These are phyloP conservation scores for Aspergillus vadensis DNA, from an alignment of 2,329 filamentous ascomycete genomes.

Conservation along the genomic window DNA sequence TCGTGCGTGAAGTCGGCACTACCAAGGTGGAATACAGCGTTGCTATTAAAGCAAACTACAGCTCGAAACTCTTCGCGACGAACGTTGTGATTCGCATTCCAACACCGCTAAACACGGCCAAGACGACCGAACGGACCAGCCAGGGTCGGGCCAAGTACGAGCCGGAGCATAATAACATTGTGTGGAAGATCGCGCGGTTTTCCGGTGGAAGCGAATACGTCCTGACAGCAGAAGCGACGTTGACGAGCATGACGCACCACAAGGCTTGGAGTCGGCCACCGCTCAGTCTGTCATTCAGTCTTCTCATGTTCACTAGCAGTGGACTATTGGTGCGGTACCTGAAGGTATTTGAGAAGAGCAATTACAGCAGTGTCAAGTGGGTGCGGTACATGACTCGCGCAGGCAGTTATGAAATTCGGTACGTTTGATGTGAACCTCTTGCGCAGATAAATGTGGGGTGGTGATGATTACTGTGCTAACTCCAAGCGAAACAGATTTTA, in stretches of 20 bases:
- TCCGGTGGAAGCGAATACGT: slow-evolving; percentile 97
- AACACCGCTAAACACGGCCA: slow-evolving; percentile 93
- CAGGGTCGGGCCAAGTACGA: slow-evolving; percentile 99
- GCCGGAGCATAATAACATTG: slow-evolving; percentile 94
- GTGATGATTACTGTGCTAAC: neutral
- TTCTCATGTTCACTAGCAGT: slow-evolving; percentile 98
- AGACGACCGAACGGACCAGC: slow-evolving; percentile 87
- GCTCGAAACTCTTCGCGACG: slow-evolving; percentile 92
- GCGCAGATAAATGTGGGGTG: neutral
- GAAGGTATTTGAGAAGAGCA: slow-evolving; percentile 99
- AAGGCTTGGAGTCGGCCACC: slow-evolving; percentile 96
- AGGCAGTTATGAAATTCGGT: slow-evolving; percentile 96
- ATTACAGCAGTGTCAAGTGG: slow-evolving; percentile 99
- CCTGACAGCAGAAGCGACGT: slow-evolving; percentile 84
- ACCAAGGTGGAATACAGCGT: slow-evolving; percentile 99
- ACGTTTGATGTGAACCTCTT: slow-evolving; percentile 19
- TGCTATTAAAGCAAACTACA: slow-evolving; percentile 95
- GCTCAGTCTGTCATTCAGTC: slow-evolving; percentile 84
- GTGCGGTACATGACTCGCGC: slow-evolving; percentile 98
- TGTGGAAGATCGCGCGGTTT: slow-evolving; percentile 99
- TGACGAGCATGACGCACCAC: slow-evolving; percentile 97
- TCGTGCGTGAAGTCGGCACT: slow-evolving; percentile 95
- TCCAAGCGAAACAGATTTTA: neutral
- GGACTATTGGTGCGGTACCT: slow-evolving; percentile 89
- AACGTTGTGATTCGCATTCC: slow-evolving; percentile 94